Conservation (phyloP, 2,329 filamentous ascomycete genomes). For the Diplocarpon rosae region DNA sequence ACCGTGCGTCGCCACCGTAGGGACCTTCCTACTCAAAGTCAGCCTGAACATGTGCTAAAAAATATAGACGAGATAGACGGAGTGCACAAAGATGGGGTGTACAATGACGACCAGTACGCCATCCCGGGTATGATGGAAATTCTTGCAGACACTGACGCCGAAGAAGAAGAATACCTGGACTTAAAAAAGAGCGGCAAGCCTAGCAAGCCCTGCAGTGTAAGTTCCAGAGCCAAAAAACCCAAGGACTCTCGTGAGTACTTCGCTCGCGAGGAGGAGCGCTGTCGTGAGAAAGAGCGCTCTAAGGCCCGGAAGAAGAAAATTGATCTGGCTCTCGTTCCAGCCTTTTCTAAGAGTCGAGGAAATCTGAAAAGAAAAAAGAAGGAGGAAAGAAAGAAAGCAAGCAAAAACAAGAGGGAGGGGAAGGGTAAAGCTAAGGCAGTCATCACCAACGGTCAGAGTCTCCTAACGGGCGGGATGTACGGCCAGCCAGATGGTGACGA, state of each 20-base stretch:
- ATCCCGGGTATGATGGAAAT: not conserved
- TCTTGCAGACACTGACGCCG: not conserved
- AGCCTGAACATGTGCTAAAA: not conserved
- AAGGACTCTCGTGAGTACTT: slow-evolving; percentile 15
- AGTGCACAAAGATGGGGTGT: too few relatives aligned
- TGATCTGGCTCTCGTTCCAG: not conserved
- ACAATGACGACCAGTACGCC: not conserved
- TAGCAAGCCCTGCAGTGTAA: slow-evolving; percentile 4
- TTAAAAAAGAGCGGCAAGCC: not conserved
- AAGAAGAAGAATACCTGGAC: not conserved
- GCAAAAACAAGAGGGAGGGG: not conserved
- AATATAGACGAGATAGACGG: not conserved
- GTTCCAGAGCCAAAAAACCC: slow-evolving; percentile 12
- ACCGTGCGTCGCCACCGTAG: not conserved
- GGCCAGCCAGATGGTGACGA: slow-evolving; percentile 9
- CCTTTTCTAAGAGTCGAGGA: not conserved
- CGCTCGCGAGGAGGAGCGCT: slow-evolving; percentile 5
- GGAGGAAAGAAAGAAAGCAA: not conserved
- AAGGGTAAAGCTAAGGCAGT: slow-evolving; percentile 5
- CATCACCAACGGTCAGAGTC: slow-evolving; percentile 4
- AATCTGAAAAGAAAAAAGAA: slow-evolving; percentile 9
- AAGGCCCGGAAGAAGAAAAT: slow-evolving; percentile 16
- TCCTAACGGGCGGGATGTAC: not conserved
- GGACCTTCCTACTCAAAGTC: not conserved
- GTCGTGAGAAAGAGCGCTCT: slow-evolving; percentile 13